Conservation (phyloP, 148 eudicot species). For the Hydrangea macrophylla region DNA sequence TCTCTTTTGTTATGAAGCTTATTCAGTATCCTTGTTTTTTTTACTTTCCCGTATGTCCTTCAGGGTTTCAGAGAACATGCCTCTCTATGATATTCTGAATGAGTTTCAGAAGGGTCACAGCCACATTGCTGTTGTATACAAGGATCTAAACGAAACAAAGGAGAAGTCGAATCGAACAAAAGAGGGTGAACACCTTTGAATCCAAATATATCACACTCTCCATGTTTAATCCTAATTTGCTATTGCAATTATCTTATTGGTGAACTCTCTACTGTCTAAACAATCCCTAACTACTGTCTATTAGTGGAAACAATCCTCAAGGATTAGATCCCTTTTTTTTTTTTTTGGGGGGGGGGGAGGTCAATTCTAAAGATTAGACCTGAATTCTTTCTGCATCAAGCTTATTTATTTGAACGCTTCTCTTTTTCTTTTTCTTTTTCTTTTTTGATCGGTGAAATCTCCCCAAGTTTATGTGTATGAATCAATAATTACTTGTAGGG, state of each 20-base stretch:
- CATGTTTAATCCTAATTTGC: background rate
- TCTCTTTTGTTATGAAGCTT: background rate
- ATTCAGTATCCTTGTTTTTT: slow-evolving; percentile 1
- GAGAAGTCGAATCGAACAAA: slow-evolving; percentile 31
- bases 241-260: too few species aligned
- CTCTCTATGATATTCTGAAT: slow-evolving; percentile 92
- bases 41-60: slow-evolving; percentile 13
- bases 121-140: slow-evolving; percentile 94
- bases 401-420: background rate
- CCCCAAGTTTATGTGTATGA: too few species aligned
- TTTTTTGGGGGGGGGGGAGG: too few species aligned
- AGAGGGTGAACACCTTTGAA: slow-evolving; percentile 25
- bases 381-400: background rate
- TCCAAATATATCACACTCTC: background rate
- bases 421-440: too few species aligned
- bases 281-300: background rate
- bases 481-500: too few species aligned
- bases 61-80: slow-evolving; percentile 93
- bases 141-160: slow-evolving; percentile 56
- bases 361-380: background rate
- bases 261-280: background rate
- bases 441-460: too few species aligned
- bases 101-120: slow-evolving; percentile 99
- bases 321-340: too few species aligned
- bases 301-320: background rate